Evolutionary conservation across 768 basidiomycete species (phyloP).

Genomic region (Fomitopsis serialis): DNA sequence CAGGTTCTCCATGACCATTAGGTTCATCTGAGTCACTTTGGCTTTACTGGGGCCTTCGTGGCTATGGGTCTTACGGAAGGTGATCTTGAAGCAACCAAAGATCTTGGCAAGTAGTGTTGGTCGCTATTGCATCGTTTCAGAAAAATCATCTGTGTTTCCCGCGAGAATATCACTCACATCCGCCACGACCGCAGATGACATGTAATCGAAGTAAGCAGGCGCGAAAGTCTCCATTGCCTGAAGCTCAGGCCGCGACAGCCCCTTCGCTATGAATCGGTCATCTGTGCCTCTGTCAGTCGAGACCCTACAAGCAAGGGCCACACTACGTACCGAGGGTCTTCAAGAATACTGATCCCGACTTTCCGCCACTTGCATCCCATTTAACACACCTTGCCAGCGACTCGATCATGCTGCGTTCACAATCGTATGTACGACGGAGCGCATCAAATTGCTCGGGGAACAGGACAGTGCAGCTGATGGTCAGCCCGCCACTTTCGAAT

Average conservation of each 20-base stretch:
- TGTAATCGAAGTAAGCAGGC: slow-evolving; percentile 96
- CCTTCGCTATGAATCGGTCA: slow-evolving; percentile 98
- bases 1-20: slow-evolving; percentile 96
- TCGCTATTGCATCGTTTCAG: slow-evolving; percentile 45
- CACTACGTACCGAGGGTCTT: slow-evolving; percentile 76
- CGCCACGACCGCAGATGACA: slow-evolving; percentile 87
- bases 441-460: slow-evolving; percentile 98
- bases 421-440: slow-evolving; percentile 86
- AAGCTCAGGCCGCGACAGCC: slow-evolving; percentile 84
- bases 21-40: slow-evolving; percentile 87
- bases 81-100: slow-evolving; percentile 94
- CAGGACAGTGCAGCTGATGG: slow-evolving; percentile 89
- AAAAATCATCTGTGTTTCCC: not conserved
- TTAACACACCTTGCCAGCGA: slow-evolving; percentile 91
- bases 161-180: slow-evolving; percentile 46
- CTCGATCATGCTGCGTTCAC: slow-evolving; percentile 91
- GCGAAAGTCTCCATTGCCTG: slow-evolving; percentile 97
- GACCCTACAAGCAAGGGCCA: not conserved
- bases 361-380: slow-evolving; percentile 94
- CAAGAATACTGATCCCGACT: slow-evolving; percentile 94
- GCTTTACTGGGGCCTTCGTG: slow-evolving; percentile 60
- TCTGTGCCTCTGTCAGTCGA: slow-evolving; percentile 41
- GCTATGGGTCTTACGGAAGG: slow-evolving; percentile 76
- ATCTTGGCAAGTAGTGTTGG: slow-evolving; percentile 95
- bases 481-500: slow-evolving; percentile 85